Base-by-base conservation (phyloP, 2,329 filamentous ascomycete species). In the Hymenoscyphus fructigenus region DNA sequence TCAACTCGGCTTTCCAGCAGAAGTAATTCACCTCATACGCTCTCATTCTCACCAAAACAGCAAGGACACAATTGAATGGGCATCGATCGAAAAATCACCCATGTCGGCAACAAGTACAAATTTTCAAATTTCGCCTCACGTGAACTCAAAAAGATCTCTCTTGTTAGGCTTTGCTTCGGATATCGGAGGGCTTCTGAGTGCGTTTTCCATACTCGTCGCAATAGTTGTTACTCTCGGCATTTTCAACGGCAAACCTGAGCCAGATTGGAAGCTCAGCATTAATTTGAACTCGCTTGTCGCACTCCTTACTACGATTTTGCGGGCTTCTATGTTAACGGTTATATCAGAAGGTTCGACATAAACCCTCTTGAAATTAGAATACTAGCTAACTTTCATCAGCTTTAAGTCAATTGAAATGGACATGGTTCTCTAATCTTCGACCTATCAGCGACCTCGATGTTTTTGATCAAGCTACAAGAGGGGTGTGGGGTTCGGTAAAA, bases 271-370 rank as follows among this genome's bases (percentile, higher is more conserved):
- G 0, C 65, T 75, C 29, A 73, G 69, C 14, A 71, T 76, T 36
- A 75, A 70, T 0, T 66, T 77, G 57, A 77, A 77, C 65, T 69
- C 75, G 1, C 57, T 76, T 38, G 63, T 76, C 0, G 76, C 76
- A 0, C 61, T 76, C 9, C 59, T 76, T 23, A 68, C 68, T 12
- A 74, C 71, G 1, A 63, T 74, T 23, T 72, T 76, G 68, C 76
- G 75, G 64, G 72, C 74, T 1, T 67, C 72, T 7, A 72, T 76
- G 66, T 67, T 73, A 5, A 71, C 34, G 15, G 58, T 60, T 14
- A 12, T 28, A 15, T 28, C 23, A 9, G 29, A 57, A 29, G 55
- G 26, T 57, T 28, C 5, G 28, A n/a, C 55, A 28, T 10, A 29
- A n/a, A 2, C 20, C 20, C 17, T 34, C 20, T 17, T 34, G 29